Base-by-base conservation (phyloP, 495 filamentous ascomycete genomes). In the Letharia lupina region DNA sequence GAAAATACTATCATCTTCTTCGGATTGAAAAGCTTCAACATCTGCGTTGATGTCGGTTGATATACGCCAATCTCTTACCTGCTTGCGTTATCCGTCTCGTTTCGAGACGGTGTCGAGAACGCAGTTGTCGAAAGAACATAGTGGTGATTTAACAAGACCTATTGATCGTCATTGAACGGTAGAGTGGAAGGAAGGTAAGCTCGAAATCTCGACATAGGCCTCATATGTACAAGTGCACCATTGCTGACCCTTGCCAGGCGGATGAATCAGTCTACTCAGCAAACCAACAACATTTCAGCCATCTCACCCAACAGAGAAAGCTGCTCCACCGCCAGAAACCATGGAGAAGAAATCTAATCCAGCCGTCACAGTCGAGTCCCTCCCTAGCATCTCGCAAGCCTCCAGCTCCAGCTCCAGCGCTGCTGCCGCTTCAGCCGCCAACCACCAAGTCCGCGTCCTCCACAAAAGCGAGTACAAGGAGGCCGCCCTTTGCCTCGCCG, bases 31-130 rank as follows among this genome's bases (percentile, higher is more conserved):
- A 35, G n/a, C 59, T 59, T 45, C 37, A 61, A 56, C 20, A 61
- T 61, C 58, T 69, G 65, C 69, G 70, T 90, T 87, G 86, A 90
- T 90, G 87, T 90, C 87, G 84, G 85, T 86, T 86, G 85, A 87
- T 77, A 77, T 85, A 73, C 86, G 87, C 73, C 80, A 85, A 77
- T 83, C 83, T 73, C 81, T 87, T 72, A 82, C 86, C 67, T 89
- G 86, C 72, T 78, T 89, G 73, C 83, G 86, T 69, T 85, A 86
- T 75, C 86, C 87, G 62, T 83, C 84, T 75, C 84, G 87, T 78
- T 85, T 88, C 77, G 83, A 85, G 82, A 80, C 84, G 75, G 81
- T 89, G 72, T 87, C 86, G 77, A 89, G 86, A 84, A 80, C 84
- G 60, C 86, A 89, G 73, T 79, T 90, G 64, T 89, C 86, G 56